Evolutionary conservation across 495 filamentous ascomycete species (phyloP).

Genomic region (Podospora conica): DNA sequence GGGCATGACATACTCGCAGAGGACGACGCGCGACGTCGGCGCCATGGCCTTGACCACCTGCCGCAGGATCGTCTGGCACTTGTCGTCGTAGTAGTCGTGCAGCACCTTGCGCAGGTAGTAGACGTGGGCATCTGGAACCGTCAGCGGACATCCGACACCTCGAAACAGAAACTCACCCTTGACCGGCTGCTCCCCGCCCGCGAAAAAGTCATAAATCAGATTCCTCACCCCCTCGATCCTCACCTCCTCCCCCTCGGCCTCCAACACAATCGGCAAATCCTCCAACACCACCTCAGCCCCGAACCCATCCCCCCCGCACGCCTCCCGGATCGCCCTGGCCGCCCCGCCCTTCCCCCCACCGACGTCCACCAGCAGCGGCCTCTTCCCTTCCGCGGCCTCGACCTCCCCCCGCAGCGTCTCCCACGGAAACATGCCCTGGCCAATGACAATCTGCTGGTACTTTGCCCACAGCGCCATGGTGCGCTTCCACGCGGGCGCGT

Average conservation of each 20-base stretch:
- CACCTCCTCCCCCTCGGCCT: not conserved
- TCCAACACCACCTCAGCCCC: not conserved
- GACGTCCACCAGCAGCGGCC: not conserved
- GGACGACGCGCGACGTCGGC: not conserved
- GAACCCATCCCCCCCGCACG: not conserved
- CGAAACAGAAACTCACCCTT: not conserved
- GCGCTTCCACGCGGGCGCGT: not conserved
- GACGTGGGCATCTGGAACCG: not conserved
- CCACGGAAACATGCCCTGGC: not conserved
- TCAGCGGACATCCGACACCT: too few species aligned
- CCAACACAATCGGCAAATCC: not conserved
- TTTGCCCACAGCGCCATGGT: not conserved
- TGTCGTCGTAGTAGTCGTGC: conserved; percentile 2
- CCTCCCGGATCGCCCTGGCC: not conserved
- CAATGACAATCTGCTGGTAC: not conserved
- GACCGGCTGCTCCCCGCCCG: not conserved
- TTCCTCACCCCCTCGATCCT: not conserved
- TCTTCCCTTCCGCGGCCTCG: not conserved
- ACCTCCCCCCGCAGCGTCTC: not conserved
- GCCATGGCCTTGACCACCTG: not conserved
- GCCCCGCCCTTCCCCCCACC: not conserved
- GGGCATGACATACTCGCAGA: not conserved
- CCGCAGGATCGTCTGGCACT: not conserved
- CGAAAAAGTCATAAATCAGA: not conserved
- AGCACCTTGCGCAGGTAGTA: not conserved